Conservation (phyloP, 2,329 filamentous ascomycete species). For the Trichoderma atroviride region DNA sequence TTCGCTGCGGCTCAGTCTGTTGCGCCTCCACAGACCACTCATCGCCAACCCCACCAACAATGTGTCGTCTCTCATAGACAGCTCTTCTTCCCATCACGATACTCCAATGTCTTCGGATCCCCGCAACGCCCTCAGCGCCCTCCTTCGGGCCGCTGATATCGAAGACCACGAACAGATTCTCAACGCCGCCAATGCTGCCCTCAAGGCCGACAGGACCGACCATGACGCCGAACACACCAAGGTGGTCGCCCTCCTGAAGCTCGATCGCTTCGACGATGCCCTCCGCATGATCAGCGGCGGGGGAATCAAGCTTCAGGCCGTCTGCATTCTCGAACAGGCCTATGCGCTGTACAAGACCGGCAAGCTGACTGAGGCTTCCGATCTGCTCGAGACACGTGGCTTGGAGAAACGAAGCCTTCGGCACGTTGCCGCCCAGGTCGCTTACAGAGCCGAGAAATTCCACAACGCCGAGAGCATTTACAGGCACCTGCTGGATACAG, state of each 20-base stretch:
- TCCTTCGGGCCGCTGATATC: slow-evolving; percentile 59
- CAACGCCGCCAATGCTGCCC: slow-evolving; percentile 61
- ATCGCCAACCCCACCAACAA: slow-evolving; percentile 24
- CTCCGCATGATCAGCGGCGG: slow-evolving; percentile 67
- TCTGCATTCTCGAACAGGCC: slow-evolving; percentile 69
- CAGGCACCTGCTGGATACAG: slow-evolving; percentile 53
- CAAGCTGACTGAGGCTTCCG: slow-evolving; percentile 66
- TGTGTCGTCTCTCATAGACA: slow-evolving; percentile 20
- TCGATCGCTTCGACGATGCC: slow-evolving; percentile 81
- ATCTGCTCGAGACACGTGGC: slow-evolving; percentile 41
- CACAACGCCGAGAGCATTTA: slow-evolving; percentile 67
- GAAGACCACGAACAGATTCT: slow-evolving; percentile 76
- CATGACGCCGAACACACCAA: slow-evolving; percentile 67
- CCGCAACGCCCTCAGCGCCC: slow-evolving; percentile 54
- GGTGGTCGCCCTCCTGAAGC: slow-evolving; percentile 74
- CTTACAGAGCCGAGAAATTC: slow-evolving; percentile 77
- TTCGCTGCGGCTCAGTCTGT: not conserved
- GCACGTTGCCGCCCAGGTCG: slow-evolving; percentile 66
- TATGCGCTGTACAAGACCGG: slow-evolving; percentile 86
- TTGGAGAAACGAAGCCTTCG: slow-evolving; percentile 43
- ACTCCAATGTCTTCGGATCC: slow-evolving; percentile 48
- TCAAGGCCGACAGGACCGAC: slow-evolving; percentile 63
- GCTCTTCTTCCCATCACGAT: slow-evolving; percentile 9
- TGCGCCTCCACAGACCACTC: not conserved
- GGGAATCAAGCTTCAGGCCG: slow-evolving; percentile 61